These are phyloP conservation scores for Secale cereale DNA, from an alignment of 176 grass and related monocot genomes.

Conservation along the genomic window DNA sequence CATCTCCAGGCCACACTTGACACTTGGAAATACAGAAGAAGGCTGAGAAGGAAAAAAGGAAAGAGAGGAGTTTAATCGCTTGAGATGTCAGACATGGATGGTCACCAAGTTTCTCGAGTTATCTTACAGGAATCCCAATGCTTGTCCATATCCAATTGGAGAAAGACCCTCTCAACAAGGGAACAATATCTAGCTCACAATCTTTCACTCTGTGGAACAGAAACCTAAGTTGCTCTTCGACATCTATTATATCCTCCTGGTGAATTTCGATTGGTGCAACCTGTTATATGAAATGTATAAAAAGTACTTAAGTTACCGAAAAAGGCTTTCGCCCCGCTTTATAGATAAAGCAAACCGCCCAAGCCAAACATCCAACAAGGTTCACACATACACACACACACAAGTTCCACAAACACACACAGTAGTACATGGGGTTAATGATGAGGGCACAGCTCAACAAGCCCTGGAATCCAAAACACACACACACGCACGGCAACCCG, in stretches of 20 bases:
- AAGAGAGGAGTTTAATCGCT: not conserved
- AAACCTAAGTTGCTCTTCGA: slow-evolving; percentile 86
- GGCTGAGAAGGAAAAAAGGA: slow-evolving; percentile 49
- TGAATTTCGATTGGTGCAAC: slow-evolving; percentile 97
- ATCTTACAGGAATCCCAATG: slow-evolving; percentile 74
- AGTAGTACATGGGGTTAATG: too few species aligned
- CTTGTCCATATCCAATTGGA: slow-evolving; percentile 90
- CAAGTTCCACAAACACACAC: too few species aligned
- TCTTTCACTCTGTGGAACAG: slow-evolving; percentile 74
- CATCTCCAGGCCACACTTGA: slow-evolving; percentile 92
- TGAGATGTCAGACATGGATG: slow-evolving; percentile 13
- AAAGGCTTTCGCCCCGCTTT: too few species aligned
- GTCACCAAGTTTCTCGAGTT: slow-evolving; percentile 19
- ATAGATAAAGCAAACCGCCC: too few species aligned
- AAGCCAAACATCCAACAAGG: too few species aligned
- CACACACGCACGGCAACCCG: too few species aligned
- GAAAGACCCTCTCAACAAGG: slow-evolving; percentile 86
- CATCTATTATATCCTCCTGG: slow-evolving; percentile 80
- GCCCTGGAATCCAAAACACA: too few species aligned
- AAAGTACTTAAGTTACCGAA: too few species aligned
- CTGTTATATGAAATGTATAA: slow-evolving; percentile 42
- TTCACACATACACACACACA: too few species aligned
- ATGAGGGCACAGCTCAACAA: too few species aligned
- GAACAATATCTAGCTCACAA: slow-evolving; percentile 58
- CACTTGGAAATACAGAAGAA: slow-evolving; percentile 84